Base-by-base conservation (phyloP, 2,329 filamentous ascomycete genomes). In the Sordariomycetes sp. region DNA sequence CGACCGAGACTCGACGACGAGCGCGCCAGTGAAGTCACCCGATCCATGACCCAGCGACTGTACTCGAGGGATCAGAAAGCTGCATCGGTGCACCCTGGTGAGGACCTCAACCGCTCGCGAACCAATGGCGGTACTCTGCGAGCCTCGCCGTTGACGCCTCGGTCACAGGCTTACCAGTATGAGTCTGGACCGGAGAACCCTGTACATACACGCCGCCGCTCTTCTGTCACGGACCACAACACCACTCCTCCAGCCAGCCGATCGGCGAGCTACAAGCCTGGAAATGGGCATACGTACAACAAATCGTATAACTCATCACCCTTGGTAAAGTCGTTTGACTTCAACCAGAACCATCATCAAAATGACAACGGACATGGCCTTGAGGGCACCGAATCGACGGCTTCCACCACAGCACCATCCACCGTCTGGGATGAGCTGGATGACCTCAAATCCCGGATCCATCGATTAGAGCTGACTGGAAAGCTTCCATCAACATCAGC, bases 341-440 rank as follows among this genome's bases (percentile, higher is more conserved):
- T 39, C 9, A 47, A 51, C 12, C 41, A 46, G n/a, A 41, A 34
- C 9, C 42, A 46, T 16, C 42, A 35, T 8, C 41, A 34, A 4
- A 31, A 45, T 8, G 57, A 61, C 21, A 36, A 42, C 8, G 43
- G 53, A 27, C 61, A 72, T 38, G 60, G 56, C 14, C 46, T 64
- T 19, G 79, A 88, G 48, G 81, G 80, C 8, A 87, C 86, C 0
- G 86, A 92, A 47, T 96, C 92, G 1, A 90, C 83, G 0, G 71
- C 83, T 21, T 96, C 92, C 0, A 92, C 86, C 1, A 87, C 82
- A 2, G 86, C 86, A 2, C 86, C 88, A 10, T 93, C 87, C 3
- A 95, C 87, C 0, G 86, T 98, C 3, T 98, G 92, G 92, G 92
- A 96, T 53, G 92, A 98, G 57, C 63, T 98, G 19, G 92, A 96